Conservation (phyloP, 78 protist species). For the Dictyostelium citrinum region DNA sequence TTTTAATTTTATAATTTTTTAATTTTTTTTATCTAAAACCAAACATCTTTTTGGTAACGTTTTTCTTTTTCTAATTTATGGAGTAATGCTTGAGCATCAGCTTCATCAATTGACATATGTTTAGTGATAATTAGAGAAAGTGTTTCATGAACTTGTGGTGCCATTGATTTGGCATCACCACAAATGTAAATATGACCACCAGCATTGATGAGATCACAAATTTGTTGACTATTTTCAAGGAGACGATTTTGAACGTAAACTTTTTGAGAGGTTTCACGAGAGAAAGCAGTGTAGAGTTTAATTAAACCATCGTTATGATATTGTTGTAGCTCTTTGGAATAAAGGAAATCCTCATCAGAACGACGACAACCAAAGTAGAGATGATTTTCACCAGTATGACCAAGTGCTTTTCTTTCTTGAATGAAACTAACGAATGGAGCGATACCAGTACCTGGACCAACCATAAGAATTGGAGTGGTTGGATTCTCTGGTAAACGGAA, state of each 20-base stretch:
- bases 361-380: slow-evolving; percentile 94
- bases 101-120: slow-evolving; percentile 32
- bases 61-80: slow-evolving; percentile 42
- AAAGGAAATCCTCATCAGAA: slow-evolving; percentile 85
- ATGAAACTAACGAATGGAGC: slow-evolving; percentile 95
- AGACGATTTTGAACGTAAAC: slow-evolving; percentile 89
- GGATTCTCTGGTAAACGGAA: slow-evolving; percentile 85
- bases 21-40: slow-evolving; percentile 30
- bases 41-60: slow-evolving; percentile 72
- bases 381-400: slow-evolving; percentile 30
- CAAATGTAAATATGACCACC: slow-evolving; percentile 71
- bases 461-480: slow-evolving; percentile 86
- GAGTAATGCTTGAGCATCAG: slow-evolving; percentile 36
- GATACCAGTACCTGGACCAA: slow-evolving; percentile 98
- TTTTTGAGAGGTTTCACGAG: slow-evolving; percentile 68
- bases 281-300: slow-evolving; percentile 79
- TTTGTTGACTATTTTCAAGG: slow-evolving; percentile 12
- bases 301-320: slow-evolving; percentile 47
- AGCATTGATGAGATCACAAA: slow-evolving; percentile 14
- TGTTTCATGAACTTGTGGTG: slow-evolving; percentile 56
- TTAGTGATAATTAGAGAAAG: neutral
- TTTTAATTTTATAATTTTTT: neutral
- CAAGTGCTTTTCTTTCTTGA: slow-evolving; percentile 62
- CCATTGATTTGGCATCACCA: slow-evolving; percentile 81
- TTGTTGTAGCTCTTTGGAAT: slow-evolving; percentile 71